Base-by-base conservation (phyloP, 768 basidiomycete genomes). In the Leccinum rimulosum region DNA sequence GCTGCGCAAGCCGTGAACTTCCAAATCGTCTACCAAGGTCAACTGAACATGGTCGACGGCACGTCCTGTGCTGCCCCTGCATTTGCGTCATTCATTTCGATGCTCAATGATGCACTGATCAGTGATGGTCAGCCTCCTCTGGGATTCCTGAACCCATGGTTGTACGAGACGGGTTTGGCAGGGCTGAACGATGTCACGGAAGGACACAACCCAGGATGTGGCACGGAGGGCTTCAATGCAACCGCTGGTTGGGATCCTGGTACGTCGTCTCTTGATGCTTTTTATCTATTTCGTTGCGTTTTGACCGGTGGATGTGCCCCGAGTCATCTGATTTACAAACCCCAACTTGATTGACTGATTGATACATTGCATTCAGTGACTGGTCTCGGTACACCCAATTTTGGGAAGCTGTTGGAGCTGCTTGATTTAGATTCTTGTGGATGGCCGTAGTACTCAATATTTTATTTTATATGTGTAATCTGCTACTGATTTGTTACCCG, bases 91-190 rank as follows among this genome's bases (percentile, higher is more conserved):
- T 48, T 48, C 25, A 25, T 89, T 17, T 78, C 87, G 3, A 78
- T 90, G 61, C 71, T 90, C 54, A 88, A 89, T 54, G 86, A 89
- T 57, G 84, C 80, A 2, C 80, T 84, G 8, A 68, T 87, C 27
- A 70, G 72, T 3, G 74, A 73, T 0, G 73, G 75, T 0, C 71
- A 75, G 52, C 64, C 71, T 10, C 57, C 85, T 27, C 72, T 89
- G n/a, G 47, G 47, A 11, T 87, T 88, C 73, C 72, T 89, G 60
- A 88, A 88, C 69, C 87, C 85, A 3, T 74, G 85, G 50, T 55
- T 88, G 2, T 88, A 89, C 66, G 50, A 62, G 11, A 61, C 45
- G 22, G 75, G 74, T 0, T 59, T 58, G 12, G 6, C 56, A 2
- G 67, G 62, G 0, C 73, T 88, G 56, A 86, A 84, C 56, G 87